These are phyloP conservation scores for Moricandia arvensis DNA, from an alignment of 345 rosid species.

Conservation along the genomic window DNA sequence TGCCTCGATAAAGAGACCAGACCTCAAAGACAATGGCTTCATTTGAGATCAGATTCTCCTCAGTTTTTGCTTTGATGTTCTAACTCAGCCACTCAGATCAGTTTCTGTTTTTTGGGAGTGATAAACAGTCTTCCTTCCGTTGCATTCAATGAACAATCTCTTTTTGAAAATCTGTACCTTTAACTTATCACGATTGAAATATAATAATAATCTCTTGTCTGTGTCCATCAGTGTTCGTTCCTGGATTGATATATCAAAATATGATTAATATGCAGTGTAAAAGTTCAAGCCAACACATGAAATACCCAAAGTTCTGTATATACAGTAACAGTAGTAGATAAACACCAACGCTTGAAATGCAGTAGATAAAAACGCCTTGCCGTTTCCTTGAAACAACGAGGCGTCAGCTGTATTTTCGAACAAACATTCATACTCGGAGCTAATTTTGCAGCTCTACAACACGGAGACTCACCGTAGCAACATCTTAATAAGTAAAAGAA, in stretches of 20 bases:
- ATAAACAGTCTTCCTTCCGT: background rate
- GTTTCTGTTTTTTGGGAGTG: conserved; percentile 3
- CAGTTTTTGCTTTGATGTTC: conserved; percentile 13
- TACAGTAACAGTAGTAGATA: no score
- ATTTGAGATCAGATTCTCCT: conserved; percentile 12
- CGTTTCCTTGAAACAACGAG: conserved; percentile 29
- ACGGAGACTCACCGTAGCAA: no score
- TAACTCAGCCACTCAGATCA: conserved; percentile 5
- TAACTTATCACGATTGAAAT: conserved; percentile 2
- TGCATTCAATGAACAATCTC: conserved; percentile 1
- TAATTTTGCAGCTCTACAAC: background rate
- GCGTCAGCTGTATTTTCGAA: conserved; percentile 10
- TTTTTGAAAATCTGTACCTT: background rate
- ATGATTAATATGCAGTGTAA: background rate
- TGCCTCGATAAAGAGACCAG: conserved; percentile 57
- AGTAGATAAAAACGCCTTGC: background rate
- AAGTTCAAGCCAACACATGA: background rate
- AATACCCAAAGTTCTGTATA: background rate
- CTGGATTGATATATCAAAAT: background rate
- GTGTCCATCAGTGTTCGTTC: background rate
- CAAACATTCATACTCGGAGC: background rate
- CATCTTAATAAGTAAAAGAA: background rate
- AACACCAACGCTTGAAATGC: background rate
- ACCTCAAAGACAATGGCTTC: conserved; percentile 9
- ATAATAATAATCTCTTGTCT: background rate